Percentiles rank a stretch among this genome's conserved stretches.
Evolutionary conservation across 495 filamentous ascomycete species (phyloP).

Genomic region (Penicillium turbatum): DNA sequence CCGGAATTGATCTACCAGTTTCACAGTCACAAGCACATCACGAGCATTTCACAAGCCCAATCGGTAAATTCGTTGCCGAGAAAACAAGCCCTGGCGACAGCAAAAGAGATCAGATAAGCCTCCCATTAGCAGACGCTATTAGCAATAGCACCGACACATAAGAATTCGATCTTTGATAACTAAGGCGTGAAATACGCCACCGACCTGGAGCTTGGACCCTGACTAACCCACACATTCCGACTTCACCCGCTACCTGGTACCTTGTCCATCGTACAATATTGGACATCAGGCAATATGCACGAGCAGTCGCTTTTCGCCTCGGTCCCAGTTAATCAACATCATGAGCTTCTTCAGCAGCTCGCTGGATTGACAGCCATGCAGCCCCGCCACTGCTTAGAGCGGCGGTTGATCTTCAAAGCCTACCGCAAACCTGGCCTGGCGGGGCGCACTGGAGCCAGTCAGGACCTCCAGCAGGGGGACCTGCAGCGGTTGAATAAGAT

Average conservation of each 20-base stretch:
- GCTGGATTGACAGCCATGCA: slow-evolving; percentile 65
- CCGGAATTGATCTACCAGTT: background rate
- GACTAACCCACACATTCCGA: slow-evolving; percentile 23
- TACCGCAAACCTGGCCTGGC: slow-evolving; percentile 42
- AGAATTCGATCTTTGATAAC: slow-evolving; percentile 15
- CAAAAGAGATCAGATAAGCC: background rate
- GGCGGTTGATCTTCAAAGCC: slow-evolving; percentile 65
- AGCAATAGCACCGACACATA: slow-evolving; percentile 8
- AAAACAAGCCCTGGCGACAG: background rate
- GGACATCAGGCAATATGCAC: slow-evolving; percentile 32
- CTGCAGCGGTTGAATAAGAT: slow-evolving; percentile 44
- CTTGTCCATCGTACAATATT: no score
- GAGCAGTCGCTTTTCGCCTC: slow-evolving; percentile 48
- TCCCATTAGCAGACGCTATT: slow-evolving; percentile 15
- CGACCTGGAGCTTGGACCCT: slow-evolving; percentile 24
- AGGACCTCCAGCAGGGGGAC: slow-evolving; percentile 40
- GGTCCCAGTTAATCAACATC: slow-evolving; percentile 43
- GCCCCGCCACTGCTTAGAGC: slow-evolving; percentile 54
- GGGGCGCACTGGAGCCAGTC: slow-evolving; percentile 40
- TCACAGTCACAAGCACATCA: background rate
- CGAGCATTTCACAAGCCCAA: background rate
- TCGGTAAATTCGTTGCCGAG: background rate
- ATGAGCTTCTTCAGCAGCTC: slow-evolving; percentile 63
- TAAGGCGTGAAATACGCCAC: slow-evolving; percentile 12
- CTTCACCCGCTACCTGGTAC: slow-evolving; percentile 19